Evolutionary conservation across 2,329 filamentous ascomycete species (phyloP), one percentile per base, ranked within the genome.

Genomic region (Phoma sp.): DNA sequence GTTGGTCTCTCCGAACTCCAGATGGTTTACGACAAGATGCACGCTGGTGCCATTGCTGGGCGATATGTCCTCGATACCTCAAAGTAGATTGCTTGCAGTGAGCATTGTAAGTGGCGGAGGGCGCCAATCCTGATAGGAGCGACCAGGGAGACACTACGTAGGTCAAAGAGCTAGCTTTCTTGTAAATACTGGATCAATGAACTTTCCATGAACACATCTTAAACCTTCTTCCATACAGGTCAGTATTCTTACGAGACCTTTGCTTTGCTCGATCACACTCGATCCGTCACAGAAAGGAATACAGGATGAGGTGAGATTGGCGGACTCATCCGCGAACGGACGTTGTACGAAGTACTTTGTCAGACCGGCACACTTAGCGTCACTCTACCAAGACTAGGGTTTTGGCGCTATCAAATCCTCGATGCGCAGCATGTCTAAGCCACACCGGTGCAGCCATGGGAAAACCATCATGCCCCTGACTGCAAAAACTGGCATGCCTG

Each of bases 1-100:
- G 87, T 92, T 48, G 91, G 92, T 13, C 81, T 97, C 57, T 89
- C 87, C 69, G 84, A 97, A 77, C 82, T 98, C 61, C 85, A 88
- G 62, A 83, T 85, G 51, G 89, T 96, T n/a, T 96, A 89, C 74
- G 84, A 92, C 43, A 75, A 92, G 69, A 84, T 84, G 81, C 71
- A 84, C 60, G 79, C 85, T 68, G 86, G 86, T 66, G 84, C 87
- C 77, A 87, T 94, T 74, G 87, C 85, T n/a, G 90, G 90, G 53
- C 84, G 90, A 64, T 92, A 91, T 70, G 90, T 94, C 55, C 81
- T 94, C 57, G 91, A 94, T 75, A 91, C 86, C 25, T 71, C 68
- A 21, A 76, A 70, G 52, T 76, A 74, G 38, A 40, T 5, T 24
- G 5, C 17, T 17, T 32, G 21, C 4, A 27, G 8, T 25, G 3